These are phyloP conservation scores for Sugiyamaella neomexicana DNA, from an alignment of 1,139 yeast species.

Conservation along the genomic window DNA sequence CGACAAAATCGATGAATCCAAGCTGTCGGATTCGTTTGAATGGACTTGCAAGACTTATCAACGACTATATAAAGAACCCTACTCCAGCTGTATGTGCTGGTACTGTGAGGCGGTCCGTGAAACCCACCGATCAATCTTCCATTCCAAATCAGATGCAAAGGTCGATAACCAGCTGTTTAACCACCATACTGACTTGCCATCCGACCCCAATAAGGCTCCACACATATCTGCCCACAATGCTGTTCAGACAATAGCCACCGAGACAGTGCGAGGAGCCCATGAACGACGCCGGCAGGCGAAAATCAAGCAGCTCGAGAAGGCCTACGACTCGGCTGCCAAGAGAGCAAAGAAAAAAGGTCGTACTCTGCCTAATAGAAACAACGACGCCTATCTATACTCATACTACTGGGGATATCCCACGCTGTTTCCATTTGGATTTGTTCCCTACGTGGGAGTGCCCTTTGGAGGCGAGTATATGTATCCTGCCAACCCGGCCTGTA, in stretches of 20 bases:
- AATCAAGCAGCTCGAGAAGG: constrained; percentile 9
- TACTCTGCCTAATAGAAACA: neutral
- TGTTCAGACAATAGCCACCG: constrained; percentile 12
- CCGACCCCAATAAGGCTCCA: constrained; percentile 16
- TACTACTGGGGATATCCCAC: constrained; percentile 14
- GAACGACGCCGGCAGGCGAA: neutral
- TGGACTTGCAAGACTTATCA: constrained; percentile 35
- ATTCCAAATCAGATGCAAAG: constrained; percentile 2
- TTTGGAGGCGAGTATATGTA: constrained; percentile 1
- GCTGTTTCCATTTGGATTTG: constrained; percentile 7
- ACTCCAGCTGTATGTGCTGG: constrained; percentile 40
- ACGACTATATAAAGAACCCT: constrained; percentile 32
- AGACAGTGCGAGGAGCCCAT: constrained; percentile 1
- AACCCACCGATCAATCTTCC: constrained; percentile 13
- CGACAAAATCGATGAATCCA: constrained; percentile 37
- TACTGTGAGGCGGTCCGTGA: constrained; percentile 36
- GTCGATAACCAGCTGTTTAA: constrained; percentile 1
- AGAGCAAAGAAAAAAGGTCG: constrained; percentile 20
- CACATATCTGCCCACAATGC: constrained; percentile 30
- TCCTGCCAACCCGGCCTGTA: constrained; percentile 15
- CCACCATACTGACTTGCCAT: constrained; percentile 5
- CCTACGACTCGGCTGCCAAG: constrained; percentile 15
- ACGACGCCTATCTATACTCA: constrained; percentile 11
- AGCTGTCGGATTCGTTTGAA: constrained; percentile 34
- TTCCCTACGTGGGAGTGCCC: constrained; percentile 15